A percentile compares a stretch with the other conserved stretches of the same genome.
Evolutionary conservation across 345 rosid genomes (phyloP).

Genomic region (Erodium maritimum): DNA sequence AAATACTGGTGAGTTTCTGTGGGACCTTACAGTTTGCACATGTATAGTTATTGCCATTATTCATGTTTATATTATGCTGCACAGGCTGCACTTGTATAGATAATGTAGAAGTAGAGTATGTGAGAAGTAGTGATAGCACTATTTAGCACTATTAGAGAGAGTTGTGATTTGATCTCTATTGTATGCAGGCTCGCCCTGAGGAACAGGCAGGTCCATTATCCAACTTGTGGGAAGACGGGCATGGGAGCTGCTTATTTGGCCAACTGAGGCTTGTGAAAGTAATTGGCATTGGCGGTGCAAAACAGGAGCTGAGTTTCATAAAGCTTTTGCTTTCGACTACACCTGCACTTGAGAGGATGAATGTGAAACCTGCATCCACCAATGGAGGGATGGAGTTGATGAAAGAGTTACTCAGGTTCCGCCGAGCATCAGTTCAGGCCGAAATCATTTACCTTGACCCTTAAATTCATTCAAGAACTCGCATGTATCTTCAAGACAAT

Average conservation of each 20-base stretch:
- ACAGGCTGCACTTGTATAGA: neutral
- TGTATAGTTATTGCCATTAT: neutral
- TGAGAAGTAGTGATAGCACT: neutral
- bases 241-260: constrained; percentile 31
- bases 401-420: constrained; percentile 48
- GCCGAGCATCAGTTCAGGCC: constrained; percentile 40
- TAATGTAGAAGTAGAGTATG: neutral
- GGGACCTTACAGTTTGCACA: neutral
- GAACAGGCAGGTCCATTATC: constrained; percentile 15
- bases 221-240: constrained; percentile 34
- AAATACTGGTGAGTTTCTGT: constrained; percentile 36
- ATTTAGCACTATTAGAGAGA: no score
- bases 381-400: constrained; percentile 38
- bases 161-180: constrained; percentile 5
- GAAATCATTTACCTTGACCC: constrained; percentile 48
- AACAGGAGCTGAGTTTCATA: constrained; percentile 45
- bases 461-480: neutral
- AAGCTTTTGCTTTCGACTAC: constrained; percentile 46
- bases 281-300: constrained; percentile 29
- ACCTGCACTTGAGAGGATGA: constrained; percentile 48
- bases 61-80: neutral
- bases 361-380: constrained; percentile 31
- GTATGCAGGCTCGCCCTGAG: constrained; percentile 42
- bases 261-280: constrained; percentile 39
- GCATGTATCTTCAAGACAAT: no score